Evolutionary conservation across 371 early-diverging fungal genomes (phyloP).

Genomic region (Circinella minor): DNA sequence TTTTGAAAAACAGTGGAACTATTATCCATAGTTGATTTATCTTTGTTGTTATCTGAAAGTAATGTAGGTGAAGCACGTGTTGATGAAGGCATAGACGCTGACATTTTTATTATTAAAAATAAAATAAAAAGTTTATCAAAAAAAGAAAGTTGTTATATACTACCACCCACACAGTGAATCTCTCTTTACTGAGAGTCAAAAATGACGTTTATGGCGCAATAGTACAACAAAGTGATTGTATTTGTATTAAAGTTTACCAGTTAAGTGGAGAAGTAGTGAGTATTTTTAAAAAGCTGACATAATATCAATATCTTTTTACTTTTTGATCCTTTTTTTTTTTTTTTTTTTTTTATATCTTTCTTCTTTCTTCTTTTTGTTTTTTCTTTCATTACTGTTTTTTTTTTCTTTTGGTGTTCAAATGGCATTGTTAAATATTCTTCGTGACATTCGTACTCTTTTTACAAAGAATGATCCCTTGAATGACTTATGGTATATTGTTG

Average conservation of each 20-base stretch:
- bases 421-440: slow-evolving; percentile 8
- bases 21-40: background rate
- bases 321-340: background rate
- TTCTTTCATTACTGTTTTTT: background rate
- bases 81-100: slow-evolving; percentile 12
- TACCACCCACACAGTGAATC: no score
- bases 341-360: background rate
- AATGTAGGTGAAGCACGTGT: slow-evolving; percentile 14
- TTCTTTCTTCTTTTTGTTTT: background rate
- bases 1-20: slow-evolving; percentile 31
- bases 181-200: no score
- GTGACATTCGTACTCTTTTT: slow-evolving; percentile 17
- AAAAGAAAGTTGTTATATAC: background rate
- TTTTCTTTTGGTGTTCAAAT: slow-evolving; percentile 1
- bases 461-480: slow-evolving; percentile 2
- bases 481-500: slow-evolving; percentile 23
- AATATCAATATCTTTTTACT: background rate
- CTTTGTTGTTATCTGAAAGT: slow-evolving; percentile 13
- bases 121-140: background rate
- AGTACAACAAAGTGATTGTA: no score
- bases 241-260: no score
- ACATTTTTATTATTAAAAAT: background rate
- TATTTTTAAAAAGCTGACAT: background rate
- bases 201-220: no score
- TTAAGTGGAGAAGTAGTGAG: no score